phyloP scores from a whole-genome alignment of 768 basidiomycete genomes.

The Termitomyces sp. region DNA sequence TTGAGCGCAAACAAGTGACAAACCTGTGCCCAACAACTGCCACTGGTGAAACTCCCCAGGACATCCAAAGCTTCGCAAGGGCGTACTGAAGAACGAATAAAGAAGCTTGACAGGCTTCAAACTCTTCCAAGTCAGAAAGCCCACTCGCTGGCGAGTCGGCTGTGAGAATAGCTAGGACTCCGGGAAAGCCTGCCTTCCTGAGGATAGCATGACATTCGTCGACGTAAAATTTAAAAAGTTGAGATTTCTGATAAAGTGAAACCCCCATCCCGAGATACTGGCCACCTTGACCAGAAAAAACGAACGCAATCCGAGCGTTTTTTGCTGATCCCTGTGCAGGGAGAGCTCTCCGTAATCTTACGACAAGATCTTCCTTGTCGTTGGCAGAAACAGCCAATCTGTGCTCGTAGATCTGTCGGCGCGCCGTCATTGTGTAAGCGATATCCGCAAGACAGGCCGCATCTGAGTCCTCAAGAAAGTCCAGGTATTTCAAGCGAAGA shows the following conservation, averaged over 20 bases:
- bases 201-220: constrained; percentile 57
- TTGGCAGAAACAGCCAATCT: constrained; percentile 46
- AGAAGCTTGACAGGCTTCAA: constrained; percentile 46
- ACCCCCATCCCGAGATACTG: constrained; percentile 65
- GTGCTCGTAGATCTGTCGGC: constrained; percentile 50
- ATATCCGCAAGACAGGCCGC: constrained; percentile 38
- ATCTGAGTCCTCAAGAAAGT: constrained; percentile 36
- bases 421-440: constrained; percentile 64
- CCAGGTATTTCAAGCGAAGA: constrained; percentile 42
- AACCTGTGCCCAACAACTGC: constrained; percentile 73
- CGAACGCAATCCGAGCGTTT: constrained; percentile 43
- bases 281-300: constrained; percentile 72
- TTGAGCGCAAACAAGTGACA: constrained; percentile 11
- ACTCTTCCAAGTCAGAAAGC: constrained; percentile 26
- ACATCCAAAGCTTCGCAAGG: constrained; percentile 58
- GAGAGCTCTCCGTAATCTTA: constrained; percentile 33
- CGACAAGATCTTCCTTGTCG: constrained; percentile 39
- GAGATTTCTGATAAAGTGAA: constrained; percentile 44
- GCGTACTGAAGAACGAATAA: constrained; percentile 62
- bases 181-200: constrained; percentile 41
- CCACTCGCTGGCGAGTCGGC: constrained; percentile 16
- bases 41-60: constrained; percentile 60
- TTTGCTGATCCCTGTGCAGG: constrained; percentile 24
- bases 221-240: constrained; percentile 45
- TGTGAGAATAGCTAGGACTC: constrained; percentile 42